Base-by-base conservation (phyloP, 169 alveolate species). In the Cryptosporidium ryanae region DNA sequence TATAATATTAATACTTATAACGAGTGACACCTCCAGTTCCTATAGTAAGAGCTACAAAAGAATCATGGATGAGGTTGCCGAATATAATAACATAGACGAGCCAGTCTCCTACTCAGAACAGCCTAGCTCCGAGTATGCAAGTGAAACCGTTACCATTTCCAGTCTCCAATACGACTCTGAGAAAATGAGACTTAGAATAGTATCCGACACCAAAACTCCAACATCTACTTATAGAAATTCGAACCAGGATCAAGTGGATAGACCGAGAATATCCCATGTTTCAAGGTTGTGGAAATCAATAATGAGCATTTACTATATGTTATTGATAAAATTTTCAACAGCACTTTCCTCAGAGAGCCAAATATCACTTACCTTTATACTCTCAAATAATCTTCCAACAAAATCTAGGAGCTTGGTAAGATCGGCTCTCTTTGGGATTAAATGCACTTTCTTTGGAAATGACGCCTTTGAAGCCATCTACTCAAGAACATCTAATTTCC, bases 361-460 rank as follows among this genome's bases (percentile, higher is more conserved):
- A 48, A 68, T 68, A 10, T 68, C 83, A 21, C 83, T 65, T 13
- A 68, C 83, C 5, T 68, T 68, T 44, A 52, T 68, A 4, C 46
- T 68, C 17, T 52, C 66, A 21, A 68, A 68, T 38, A 68, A 68
- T 48, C 66, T 68, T 12, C 83, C 83, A 2, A 55, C 55, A 29
- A 68, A 68, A 32, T 68, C 83, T 0, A 68, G 38, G 23, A 49
- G 66, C 8, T 32, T n/a, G 1, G 15, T 68, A 12, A 55, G 34
- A 38, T 38, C 71, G 13, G 12, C 63, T 7, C 2, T 61, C 0
- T 59, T 76, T 61, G 71, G 87, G n/a, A 6, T 61, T 43, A 76
- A 57, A 27, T 76, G 87, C 27, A 76, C 87, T 31, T 43, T 59
- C n/a, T 15, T 76, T 57, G 87, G 87, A 18, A 25, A 76, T 44